phyloP scores from a whole-genome alignment of 345 rosid species.

The Capsella bursapastoris region DNA sequence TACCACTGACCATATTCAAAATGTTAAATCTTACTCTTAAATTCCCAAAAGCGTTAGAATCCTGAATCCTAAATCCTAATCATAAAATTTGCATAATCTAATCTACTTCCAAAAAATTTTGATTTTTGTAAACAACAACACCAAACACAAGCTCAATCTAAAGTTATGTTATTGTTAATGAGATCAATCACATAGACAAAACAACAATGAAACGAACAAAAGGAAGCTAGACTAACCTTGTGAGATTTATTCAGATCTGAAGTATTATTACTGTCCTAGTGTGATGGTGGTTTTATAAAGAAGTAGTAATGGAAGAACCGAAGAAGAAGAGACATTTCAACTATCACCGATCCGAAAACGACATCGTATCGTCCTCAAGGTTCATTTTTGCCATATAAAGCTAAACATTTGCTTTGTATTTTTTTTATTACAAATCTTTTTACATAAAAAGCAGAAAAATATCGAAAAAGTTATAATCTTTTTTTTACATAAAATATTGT shows the following conservation, averaged over 20 bases:
- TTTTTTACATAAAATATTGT: too few species aligned
- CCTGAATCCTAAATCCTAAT: background rate
- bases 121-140: constrained; percentile 3
- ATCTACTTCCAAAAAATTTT: background rate
- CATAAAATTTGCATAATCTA: background rate
- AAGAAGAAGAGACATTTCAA: constrained; percentile 30
- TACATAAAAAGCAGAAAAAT: background rate
- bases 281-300: constrained; percentile 5
- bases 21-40: background rate
- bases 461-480: too few species aligned
- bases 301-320: constrained; percentile 23
- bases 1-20: background rate
- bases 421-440: background rate
- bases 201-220: background rate
- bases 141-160: constrained; percentile 7
- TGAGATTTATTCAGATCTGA: constrained; percentile 34
- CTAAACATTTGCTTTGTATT: constrained; percentile 16
- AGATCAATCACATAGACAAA: constrained; percentile 6
- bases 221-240: constrained; percentile 21
- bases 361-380: background rate
- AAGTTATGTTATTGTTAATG: background rate
- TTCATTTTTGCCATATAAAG: background rate
- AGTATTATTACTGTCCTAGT: constrained; percentile 8
- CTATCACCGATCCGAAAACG: background rate
- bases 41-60: background rate